Base-by-base conservation (phyloP, 108 stramenopile genomes). In the Conticribra weissflogii region DNA sequence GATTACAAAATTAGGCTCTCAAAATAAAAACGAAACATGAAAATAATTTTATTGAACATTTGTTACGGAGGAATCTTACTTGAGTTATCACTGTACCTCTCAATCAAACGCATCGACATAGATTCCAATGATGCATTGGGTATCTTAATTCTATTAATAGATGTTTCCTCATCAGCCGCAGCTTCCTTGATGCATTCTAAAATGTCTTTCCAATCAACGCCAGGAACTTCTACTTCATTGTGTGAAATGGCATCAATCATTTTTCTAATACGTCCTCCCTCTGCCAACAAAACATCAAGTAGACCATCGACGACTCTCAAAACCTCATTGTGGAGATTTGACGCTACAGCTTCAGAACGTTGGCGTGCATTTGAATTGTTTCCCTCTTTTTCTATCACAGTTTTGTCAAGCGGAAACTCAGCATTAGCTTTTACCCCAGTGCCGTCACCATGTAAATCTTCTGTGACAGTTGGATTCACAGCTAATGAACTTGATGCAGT, bases 81-180 rank as follows among this genome's bases (percentile, higher is more conserved):
- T 22, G 63, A 27, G 18, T 48, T 41, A 59, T 45, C 18, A 48
- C 72, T 56, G 44, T 74, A 66, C 30, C 72, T 49, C 29, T 74
- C 72, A 19, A 74, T 58, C 46, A 74, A 44, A 18, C 63, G 54
- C 56, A 74, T 58, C 27, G 72, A 33, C 31, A 74, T 41, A 0
- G 63, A n/a, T 23, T 64, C 65, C 23, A 65, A 21, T 45, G 48
- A 30, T 7, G 21, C 2, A 45, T 57, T 59, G n/a, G 47, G 63
- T 4, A 72, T 48, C 21, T 23, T 48, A 18, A 34, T 28, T 49
- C 49, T 18, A 16, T 52, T 55, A 21, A 15, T 12, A 30, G 52
- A 28, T 28, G 17, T 30, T 30, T 68, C 15, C 36, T 36, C 7
- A 24, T 2, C 7, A 5, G 24, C 23, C 16, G 45, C 23, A 25